Evolutionary conservation across 805 yeast species (phyloP), one percentile per base, ranked within the genome.

Genomic region (Clavispora phyllophila): DNA sequence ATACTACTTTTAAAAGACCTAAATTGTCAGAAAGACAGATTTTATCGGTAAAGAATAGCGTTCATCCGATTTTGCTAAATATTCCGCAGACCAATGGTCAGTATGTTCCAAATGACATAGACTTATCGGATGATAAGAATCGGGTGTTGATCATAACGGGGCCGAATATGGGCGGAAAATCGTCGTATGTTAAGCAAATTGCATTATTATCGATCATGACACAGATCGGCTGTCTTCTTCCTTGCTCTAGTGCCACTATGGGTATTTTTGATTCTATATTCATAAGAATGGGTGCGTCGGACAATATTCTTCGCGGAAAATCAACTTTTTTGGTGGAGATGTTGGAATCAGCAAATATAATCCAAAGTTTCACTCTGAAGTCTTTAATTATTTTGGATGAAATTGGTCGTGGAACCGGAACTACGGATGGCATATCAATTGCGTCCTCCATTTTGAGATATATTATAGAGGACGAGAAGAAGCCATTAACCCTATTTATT

Each of bases 121-220:
- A 57, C 6, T 75, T 89, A 66, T 51, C 67, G 5, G 56, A 63
- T 6, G 55, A 64, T n/a, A 58, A 66, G 3, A 70, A 77, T 12
- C 69, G 87, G 26, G 75, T 65, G 2, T 66, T 81, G 42, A 70
- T 89, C 13, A 76, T 89, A 18, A 86, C 95, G 0, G 96, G 95
- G 0, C 93, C 95, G 0, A 86, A 86, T 51, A 84, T 86, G 89
- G 95, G 95, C 9, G 95, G 95, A 4, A 87, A 87, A 57, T 82
- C 89, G 6, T 80, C 88, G 1, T 81, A 80, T 53, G 87, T 84
- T 13, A 73, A 86, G 40, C 88, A 84, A 47, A 72, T 84, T 9
- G 95, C 93, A 0, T 60, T 87, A 12, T 65, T 79, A 9, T 80
- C 78, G 9, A 76, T 87, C 8, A 75, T 87, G 83, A 79, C 84